phyloP scores from a whole-genome alignment of 129 eudicot genomes.

The Helianthus tuberosus region DNA sequence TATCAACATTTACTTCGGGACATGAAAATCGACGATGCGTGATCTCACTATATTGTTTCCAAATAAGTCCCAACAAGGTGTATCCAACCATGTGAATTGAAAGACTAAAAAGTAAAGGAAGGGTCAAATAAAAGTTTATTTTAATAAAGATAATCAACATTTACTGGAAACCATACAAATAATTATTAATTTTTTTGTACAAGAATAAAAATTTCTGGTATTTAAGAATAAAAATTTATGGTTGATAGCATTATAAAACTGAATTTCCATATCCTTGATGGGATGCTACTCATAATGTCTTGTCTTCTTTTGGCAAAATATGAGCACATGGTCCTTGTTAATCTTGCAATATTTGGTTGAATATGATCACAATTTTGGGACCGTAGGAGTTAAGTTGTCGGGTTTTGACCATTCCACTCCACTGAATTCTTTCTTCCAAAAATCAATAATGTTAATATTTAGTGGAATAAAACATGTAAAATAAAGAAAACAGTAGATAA shows the following conservation, averaged over 20 bases:
- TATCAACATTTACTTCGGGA: too few species aligned
- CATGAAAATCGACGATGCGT: too few species aligned
- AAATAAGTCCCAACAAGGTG: background rate
- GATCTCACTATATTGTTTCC: too few species aligned
- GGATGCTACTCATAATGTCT: slow-evolving; percentile 26
- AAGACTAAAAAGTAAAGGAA: background rate
- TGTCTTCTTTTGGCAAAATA: slow-evolving; percentile 37
- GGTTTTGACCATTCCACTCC: slow-evolving; percentile 44
- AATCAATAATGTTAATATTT: slow-evolving; percentile 4
- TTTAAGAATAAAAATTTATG: background rate
- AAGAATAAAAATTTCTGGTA: too few species aligned
- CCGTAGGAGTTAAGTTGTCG: slow-evolving; percentile 38
- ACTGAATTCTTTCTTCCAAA: slow-evolving; percentile 7
- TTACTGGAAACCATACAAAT: too few species aligned
- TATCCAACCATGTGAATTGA: background rate
- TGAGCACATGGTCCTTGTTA: slow-evolving; percentile 31
- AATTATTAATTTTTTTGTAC: too few species aligned
- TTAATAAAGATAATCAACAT: too few species aligned
- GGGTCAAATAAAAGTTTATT: background rate
- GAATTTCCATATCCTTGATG: slow-evolving; percentile 9
- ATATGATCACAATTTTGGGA: slow-evolving; percentile 36
- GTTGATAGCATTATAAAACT: background rate
- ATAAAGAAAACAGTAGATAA: background rate
- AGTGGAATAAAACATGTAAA: background rate
- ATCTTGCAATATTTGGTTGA: slow-evolving; percentile 25